These are phyloP conservation scores for Botryosphaeria agaves DNA, from an alignment of 2,329 filamentous ascomycete genomes.

Conservation along the genomic window DNA sequence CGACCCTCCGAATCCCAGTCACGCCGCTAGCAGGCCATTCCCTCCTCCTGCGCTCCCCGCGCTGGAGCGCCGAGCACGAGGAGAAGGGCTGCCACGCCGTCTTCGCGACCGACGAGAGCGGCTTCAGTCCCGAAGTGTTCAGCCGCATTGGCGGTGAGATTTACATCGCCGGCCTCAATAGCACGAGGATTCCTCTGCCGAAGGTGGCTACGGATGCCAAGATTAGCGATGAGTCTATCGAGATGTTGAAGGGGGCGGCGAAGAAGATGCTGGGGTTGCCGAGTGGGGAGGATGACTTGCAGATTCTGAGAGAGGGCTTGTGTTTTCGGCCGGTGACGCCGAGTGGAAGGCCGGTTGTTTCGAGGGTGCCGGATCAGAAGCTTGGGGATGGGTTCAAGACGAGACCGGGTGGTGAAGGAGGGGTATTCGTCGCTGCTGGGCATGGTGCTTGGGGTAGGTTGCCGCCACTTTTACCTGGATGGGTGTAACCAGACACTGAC, in stretches of 20 bases:
- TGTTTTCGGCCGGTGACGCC: constrained; percentile 58
- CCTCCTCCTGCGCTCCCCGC: constrained; percentile 45
- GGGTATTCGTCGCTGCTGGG: constrained; percentile 53
- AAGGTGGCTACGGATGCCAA: constrained; percentile 31
- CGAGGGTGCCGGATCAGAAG: constrained; percentile 35
- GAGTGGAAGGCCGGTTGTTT: constrained; percentile 46
- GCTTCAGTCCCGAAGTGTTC: constrained; percentile 56
- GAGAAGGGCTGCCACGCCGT: constrained; percentile 43
- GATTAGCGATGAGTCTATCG: constrained; percentile 30
- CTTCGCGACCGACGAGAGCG: constrained; percentile 40
- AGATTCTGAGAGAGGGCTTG: constrained; percentile 45
- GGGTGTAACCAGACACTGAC: too few species aligned
- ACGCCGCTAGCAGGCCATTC: constrained; percentile 53
- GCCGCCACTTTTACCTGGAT: too few species aligned
- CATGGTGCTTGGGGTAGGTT: constrained; percentile 58
- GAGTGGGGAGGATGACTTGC: constrained; percentile 31
- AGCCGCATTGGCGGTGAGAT: constrained; percentile 48
- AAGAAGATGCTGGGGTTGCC: constrained; percentile 28
- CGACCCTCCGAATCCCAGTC: constrained; percentile 37
- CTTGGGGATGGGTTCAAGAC: constrained; percentile 34
- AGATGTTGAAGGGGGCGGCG: constrained; percentile 32
- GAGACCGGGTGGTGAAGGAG: constrained; percentile 28
- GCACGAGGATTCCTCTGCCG: constrained; percentile 41
- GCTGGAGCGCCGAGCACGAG: constrained; percentile 30
- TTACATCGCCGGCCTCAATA: constrained; percentile 59